Percentiles rank a stretch among this genome's conserved stretches.
These are phyloP conservation scores for Floccularia luteovirens DNA, from an alignment of 768 basidiomycete genomes.

Conservation along the genomic window DNA sequence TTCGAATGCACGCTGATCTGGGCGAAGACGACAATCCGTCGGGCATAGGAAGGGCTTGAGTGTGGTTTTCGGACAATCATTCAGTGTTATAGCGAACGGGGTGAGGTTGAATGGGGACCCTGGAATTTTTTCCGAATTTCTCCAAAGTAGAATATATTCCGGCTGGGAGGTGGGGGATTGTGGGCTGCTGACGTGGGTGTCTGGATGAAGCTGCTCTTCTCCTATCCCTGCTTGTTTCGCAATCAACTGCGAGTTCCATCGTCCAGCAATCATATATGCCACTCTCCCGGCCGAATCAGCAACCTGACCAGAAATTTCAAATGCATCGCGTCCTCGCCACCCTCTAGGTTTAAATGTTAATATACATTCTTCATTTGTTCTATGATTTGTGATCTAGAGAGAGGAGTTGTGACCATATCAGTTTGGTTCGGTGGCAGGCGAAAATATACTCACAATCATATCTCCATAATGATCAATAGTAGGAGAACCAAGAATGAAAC, in stretches of 20 bases:
- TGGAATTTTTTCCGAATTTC: slow-evolving; percentile 77
- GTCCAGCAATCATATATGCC: slow-evolving; percentile 85
- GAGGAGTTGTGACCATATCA: slow-evolving; percentile 2
- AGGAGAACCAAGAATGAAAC: slow-evolving; percentile 86
- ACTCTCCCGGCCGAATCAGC: slow-evolving; percentile 54
- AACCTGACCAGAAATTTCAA: slow-evolving; percentile 86
- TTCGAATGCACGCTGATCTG: slow-evolving; percentile 95
- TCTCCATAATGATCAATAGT: slow-evolving; percentile 93
- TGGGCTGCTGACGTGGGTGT: slow-evolving; percentile 47
- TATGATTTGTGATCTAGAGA: slow-evolving; percentile 74
- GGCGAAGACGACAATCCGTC: slow-evolving; percentile 88
- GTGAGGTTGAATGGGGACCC: slow-evolving; percentile 91
- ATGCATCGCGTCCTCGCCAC: slow-evolving; percentile 89
- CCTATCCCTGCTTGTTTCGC: slow-evolving; percentile 66
- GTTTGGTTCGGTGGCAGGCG: neutral
- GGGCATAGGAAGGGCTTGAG: slow-evolving; percentile 71
- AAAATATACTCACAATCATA: slow-evolving; percentile 62
- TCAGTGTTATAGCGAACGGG: slow-evolving; percentile 88
- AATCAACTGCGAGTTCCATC: slow-evolving; percentile 94
- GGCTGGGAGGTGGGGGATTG: slow-evolving; percentile 36
- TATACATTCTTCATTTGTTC: slow-evolving; percentile 80
- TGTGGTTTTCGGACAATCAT: slow-evolving; percentile 71
- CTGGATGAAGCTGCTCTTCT: slow-evolving; percentile 59
- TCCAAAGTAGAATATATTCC: slow-evolving; percentile 85
- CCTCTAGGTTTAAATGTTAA: slow-evolving; percentile 95